Base-by-base conservation (phyloP, 495 filamentous ascomycete species). In the Penicillium argentinense region DNA sequence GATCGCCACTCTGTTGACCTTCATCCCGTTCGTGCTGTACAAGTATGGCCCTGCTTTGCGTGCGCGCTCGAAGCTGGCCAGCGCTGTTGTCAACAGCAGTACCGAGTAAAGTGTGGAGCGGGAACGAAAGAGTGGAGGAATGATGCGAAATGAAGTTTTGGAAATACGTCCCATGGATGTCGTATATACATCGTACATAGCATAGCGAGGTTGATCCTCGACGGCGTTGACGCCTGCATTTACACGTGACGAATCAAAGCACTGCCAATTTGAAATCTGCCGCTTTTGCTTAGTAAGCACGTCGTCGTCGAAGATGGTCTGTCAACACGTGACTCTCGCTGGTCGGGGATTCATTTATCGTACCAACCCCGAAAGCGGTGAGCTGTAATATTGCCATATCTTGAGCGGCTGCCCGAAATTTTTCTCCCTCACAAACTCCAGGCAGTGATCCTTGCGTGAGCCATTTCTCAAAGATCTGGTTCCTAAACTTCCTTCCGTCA, bases 381-480 rank as follows among this genome's bases (percentile, higher is more conserved):
- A n/a, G n/a, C n/a, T n/a, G n/a, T 36, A 21, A 29, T 27, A 25
- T 26, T 41, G 22, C 26, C 38, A 16, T 49, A 37, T 39, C 42
- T 28, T 34, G 23, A 56, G 54, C 58, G 45, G 52, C 56, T 54
- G 30, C 29, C 29, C 24, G 36, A 14, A 24, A 49, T 47, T 48
- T 57, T 22, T 46, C 45, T 54, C 45, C 23, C 33, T 39, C 30
- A 47, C 25, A 24, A 25, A 32, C 21, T 56, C 37, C 43, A 57
- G 68, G 68, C 68, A 58, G 67, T 70, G 68, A 72, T 70, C 68
- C 68, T 62, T 60, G 68, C 54, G 68, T 69, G 68, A 72, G 67
- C 67, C 68, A 59, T 59, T 58, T 57, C 56, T 64, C 48, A 36
- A 53, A 53, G 51, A 55, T 57, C 45, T 54, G 54, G 51, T 54